phyloP scores from a whole-genome alignment of 805 yeast genomes.

The Saccharomycopsis malanga region DNA sequence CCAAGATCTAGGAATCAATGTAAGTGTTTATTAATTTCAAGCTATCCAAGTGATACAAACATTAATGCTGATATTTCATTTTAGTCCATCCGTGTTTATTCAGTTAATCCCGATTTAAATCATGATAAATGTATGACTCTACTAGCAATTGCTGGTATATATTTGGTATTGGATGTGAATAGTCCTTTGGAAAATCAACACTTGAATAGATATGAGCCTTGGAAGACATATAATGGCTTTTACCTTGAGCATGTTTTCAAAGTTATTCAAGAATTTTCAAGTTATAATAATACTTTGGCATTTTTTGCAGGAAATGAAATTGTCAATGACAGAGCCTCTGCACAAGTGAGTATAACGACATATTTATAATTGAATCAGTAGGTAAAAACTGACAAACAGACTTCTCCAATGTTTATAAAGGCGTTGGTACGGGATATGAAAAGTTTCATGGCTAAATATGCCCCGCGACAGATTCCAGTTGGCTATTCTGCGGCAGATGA shows the following conservation, averaged over 20 bases:
- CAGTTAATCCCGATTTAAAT: slow-evolving; percentile 71
- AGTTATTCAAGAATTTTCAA: slow-evolving; percentile 73
- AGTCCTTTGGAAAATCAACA: slow-evolving; percentile 76
- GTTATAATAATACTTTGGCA: slow-evolving; percentile 82
- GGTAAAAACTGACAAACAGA: slow-evolving; percentile 12
- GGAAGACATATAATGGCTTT: slow-evolving; percentile 70
- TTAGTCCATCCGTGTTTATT: slow-evolving; percentile 72
- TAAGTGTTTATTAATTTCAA: slow-evolving; percentile 23
- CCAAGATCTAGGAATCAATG: slow-evolving; percentile 78
- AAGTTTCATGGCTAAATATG: slow-evolving; percentile 50
- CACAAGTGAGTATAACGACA: slow-evolving; percentile 29
- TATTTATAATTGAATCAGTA: background rate
- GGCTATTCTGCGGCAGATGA: slow-evolving; percentile 98
- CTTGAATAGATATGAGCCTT: slow-evolving; percentile 85
- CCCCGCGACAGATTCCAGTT: slow-evolving; percentile 69
- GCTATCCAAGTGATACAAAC: background rate
- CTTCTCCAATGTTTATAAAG: slow-evolving; percentile 70
- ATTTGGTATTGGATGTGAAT: slow-evolving; percentile 83
- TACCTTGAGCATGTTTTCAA: slow-evolving; percentile 72
- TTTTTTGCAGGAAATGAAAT: slow-evolving; percentile 92
- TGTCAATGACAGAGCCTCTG: slow-evolving; percentile 69
- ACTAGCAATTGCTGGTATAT: slow-evolving; percentile 89
- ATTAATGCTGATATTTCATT: background rate
- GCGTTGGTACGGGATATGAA: slow-evolving; percentile 80
- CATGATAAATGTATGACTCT: slow-evolving; percentile 90